Conservation (phyloP, 1,139 yeast genomes). For the Yamadazyma sp. region DNA sequence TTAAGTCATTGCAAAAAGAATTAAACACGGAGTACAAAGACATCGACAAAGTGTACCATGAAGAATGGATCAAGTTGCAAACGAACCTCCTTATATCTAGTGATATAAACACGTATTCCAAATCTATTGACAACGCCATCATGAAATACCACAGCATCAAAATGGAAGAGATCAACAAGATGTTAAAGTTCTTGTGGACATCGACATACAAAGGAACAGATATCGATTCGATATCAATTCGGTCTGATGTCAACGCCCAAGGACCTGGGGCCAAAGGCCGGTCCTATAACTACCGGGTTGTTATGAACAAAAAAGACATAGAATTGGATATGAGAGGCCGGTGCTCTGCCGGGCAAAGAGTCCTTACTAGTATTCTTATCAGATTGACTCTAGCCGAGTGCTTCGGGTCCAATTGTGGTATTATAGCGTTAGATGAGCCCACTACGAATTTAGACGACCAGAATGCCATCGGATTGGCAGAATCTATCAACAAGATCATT, state of each 20-base stretch:
- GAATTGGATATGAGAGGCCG: slow-evolving; percentile 98
- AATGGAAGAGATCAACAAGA: slow-evolving; percentile 89
- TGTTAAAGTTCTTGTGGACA: slow-evolving; percentile 90
- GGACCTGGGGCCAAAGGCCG: slow-evolving; percentile 48
- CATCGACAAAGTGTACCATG: slow-evolving; percentile 61
- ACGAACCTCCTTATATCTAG: slow-evolving; percentile 79
- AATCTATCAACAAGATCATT: slow-evolving; percentile 73
- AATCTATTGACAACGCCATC: slow-evolving; percentile 87
- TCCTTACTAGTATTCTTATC: slow-evolving; percentile 86
- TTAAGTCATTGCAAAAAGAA: slow-evolving; percentile 54
- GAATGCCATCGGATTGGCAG: slow-evolving; percentile 85
- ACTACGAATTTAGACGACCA: slow-evolving; percentile 93
- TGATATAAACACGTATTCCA: slow-evolving; percentile 79
- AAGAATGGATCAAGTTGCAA: slow-evolving; percentile 75
- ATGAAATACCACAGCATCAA: slow-evolving; percentile 90
- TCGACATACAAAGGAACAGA: slow-evolving; percentile 94
- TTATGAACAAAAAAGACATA: slow-evolving; percentile 88
- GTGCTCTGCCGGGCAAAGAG: slow-evolving; percentile 98
- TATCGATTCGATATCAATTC: slow-evolving; percentile 84
- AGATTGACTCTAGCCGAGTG: slow-evolving; percentile 93
- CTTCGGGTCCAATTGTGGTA: slow-evolving; percentile 92
- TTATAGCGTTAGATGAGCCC: slow-evolving; percentile 96
- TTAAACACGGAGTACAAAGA: slow-evolving; percentile 69
- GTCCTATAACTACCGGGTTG: slow-evolving; percentile 89
- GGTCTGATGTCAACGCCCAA: slow-evolving; percentile 69